Percentiles rank a stretch among this genome's conserved stretches.
Evolutionary conservation across 106 monocot genomes (phyloP).

Genomic region (Iris macrosiphon): DNA sequence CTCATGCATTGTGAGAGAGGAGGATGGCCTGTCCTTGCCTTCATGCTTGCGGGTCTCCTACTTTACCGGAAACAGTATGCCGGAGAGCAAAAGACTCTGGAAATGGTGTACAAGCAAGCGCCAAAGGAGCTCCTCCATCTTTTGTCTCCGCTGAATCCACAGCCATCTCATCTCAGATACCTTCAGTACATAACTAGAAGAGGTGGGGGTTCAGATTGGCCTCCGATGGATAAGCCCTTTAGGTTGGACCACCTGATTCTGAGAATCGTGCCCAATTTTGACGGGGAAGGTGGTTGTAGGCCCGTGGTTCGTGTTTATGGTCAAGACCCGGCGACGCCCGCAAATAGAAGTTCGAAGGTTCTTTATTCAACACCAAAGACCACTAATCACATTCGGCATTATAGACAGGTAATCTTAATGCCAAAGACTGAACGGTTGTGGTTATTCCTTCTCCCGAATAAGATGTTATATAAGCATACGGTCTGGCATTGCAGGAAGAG

Average conservation of each 20-base stretch:
- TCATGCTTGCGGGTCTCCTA: constrained; percentile 91
- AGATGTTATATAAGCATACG: no score
- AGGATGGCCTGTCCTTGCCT: constrained; percentile 95
- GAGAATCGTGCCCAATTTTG: constrained; percentile 51
- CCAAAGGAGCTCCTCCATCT: constrained; percentile 72
- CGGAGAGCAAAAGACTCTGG: constrained; percentile 88
- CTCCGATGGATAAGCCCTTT: constrained; percentile 46
- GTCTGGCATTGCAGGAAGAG: constrained; percentile 61
- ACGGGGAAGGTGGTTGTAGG: constrained; percentile 51
- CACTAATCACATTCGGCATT: constrained; percentile 38
- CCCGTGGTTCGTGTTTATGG: constrained; percentile 73
- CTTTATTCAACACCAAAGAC: constrained; percentile 63
- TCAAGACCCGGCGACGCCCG: constrained; percentile 52
- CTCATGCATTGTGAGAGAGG: constrained; percentile 95
- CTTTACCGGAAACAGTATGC: constrained; percentile 75
- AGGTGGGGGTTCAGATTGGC: constrained; percentile 59
- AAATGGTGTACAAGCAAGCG: constrained; percentile 97
- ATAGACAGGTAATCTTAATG: constrained; percentile 48
- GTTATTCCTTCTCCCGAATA: no score
- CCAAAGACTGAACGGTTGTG: no score
- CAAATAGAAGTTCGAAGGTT: constrained; percentile 55
- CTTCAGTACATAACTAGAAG: constrained; percentile 82
- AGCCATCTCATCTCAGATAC: constrained; percentile 93
- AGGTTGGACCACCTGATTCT: constrained; percentile 62
- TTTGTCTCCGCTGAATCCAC: constrained; percentile 67